A percentile compares a stretch with the other conserved stretches of the same genome.
Conservation (phyloP, 441 rosid genomes). For the Populus hybrid region DNA sequence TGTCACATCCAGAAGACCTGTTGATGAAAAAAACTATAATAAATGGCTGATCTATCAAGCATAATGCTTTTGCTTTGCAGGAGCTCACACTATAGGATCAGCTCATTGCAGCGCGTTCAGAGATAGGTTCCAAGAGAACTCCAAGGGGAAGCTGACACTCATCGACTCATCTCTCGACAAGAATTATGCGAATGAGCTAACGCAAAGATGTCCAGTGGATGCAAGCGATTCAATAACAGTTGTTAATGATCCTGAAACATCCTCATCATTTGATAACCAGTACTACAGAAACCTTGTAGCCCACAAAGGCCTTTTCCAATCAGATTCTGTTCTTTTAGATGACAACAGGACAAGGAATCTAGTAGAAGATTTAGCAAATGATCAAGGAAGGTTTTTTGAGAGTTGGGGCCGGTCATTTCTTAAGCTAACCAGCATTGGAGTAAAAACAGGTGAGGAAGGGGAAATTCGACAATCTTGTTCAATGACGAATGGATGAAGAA, state of each 20-base stretch:
- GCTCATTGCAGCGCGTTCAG: slow-evolving; percentile 86
- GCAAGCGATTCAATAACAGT: slow-evolving; percentile 52
- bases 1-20: not conserved
- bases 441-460: slow-evolving; percentile 60
- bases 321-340: slow-evolving; percentile 66
- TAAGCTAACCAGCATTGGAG: slow-evolving; percentile 70
- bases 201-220: slow-evolving; percentile 51
- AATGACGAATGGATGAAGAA: slow-evolving; percentile 25
- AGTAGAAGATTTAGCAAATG: slow-evolving; percentile 59
- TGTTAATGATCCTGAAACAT: slow-evolving; percentile 65
- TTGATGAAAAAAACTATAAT: not conserved
- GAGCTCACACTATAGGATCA: slow-evolving; percentile 83
- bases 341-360: slow-evolving; percentile 57
- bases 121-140: slow-evolving; percentile 50
- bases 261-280: slow-evolving; percentile 66
- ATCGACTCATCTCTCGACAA: slow-evolving; percentile 60
- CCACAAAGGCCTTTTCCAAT: slow-evolving; percentile 74
- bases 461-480: slow-evolving; percentile 73
- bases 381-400: slow-evolving; percentile 50
- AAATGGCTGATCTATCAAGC: not conserved
- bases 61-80: slow-evolving; percentile 28
- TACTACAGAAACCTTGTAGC: slow-evolving; percentile 57
- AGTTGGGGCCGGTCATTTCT: slow-evolving; percentile 69
- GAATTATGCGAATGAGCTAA: slow-evolving; percentile 52
- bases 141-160: slow-evolving; percentile 50